Evolutionary conservation across 768 basidiomycete genomes (phyloP), one percentile per base, ranked within the genome.

Genomic region (Lactarius indigo): DNA sequence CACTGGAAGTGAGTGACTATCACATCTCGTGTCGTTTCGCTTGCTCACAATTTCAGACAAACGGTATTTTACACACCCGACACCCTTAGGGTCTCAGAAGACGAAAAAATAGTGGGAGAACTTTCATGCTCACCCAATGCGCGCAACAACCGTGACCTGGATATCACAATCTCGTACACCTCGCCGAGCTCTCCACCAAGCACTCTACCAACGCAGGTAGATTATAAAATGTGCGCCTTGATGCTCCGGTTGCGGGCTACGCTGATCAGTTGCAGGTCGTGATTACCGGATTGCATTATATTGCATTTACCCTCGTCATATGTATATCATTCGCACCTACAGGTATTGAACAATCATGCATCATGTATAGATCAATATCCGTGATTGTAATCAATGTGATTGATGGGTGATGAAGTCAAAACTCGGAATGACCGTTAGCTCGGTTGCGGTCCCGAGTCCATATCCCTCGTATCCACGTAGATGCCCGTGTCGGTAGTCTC

Each of bases 41-140:
- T n/a, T 33, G 39, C 55, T 61, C 55, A 31, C n/a, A 8, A 42
- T 33, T 59, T 18, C 71, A 91, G 91, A 77, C 93, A 98, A 85
- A 98, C 96, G 64, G 97, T 99, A 26, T 98, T 99, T 82, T 99
- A 99, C 79, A 97, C 96, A 42, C 90, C 89, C 39, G 80, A 84
- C 20, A 91, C 92, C 31, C 74, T 92, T 63, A 88, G 87, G 8
- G 79, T 94, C 39, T 82, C 79, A 59, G 79, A 87, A 70, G 90
- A 88, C 63, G 88, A 98, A 75, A 77, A 79, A 59, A 87, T 99
- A 76, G 78, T 76, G 23, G 97, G 97, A 54, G 77, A 68, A 47
- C 76, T 99, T 50, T 76, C 83, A 20, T 96, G 95, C 75, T 85
- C 89, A 5, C 97, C 97, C 26, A 99, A 99, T 78, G 82, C 84